Conservation (phyloP, 2,329 filamentous ascomycete genomes). For the Domatiomyces catenatus region DNA sequence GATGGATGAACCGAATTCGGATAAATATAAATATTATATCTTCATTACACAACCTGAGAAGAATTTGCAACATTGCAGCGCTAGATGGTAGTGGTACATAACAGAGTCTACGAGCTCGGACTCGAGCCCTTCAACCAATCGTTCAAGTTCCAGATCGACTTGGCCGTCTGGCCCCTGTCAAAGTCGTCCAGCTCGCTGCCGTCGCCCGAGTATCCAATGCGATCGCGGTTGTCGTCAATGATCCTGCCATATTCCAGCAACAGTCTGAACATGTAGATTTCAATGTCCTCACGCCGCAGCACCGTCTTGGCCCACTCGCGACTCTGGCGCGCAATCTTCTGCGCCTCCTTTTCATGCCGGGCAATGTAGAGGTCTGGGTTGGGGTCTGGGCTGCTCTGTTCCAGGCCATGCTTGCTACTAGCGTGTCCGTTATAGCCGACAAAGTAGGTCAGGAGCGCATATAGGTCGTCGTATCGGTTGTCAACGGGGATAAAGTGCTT, state of each 20-base stretch:
- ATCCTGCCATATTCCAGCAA: conserved; percentile 45
- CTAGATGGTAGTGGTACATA: not conserved
- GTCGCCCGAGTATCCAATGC: conserved; percentile 39
- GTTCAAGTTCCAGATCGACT: not conserved
- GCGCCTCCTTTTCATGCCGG: conserved; percentile 22
- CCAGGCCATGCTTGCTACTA: conserved; percentile 2
- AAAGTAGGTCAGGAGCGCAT: conserved; percentile 37
- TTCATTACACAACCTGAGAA: too few species aligned
- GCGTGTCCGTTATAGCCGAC: conserved; percentile 23
- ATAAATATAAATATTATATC: too few species aligned
- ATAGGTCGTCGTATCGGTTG: conserved; percentile 36
- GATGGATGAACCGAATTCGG: too few species aligned
- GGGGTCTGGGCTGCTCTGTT: not conserved
- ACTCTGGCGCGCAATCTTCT: conserved; percentile 22
- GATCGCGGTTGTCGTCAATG: conserved; percentile 47
- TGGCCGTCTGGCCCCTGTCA: conserved; percentile 4
- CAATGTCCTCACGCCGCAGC: conserved; percentile 41
- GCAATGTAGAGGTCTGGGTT: conserved; percentile 19
- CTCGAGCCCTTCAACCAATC: not conserved
- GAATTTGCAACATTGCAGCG: too few species aligned
- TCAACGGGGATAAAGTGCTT: conserved; percentile 39
- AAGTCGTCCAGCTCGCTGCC: conserved; percentile 18
- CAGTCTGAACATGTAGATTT: conserved; percentile 35
- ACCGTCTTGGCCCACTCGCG: conserved; percentile 25
- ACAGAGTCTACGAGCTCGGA: not conserved